Evolutionary conservation across 73 alveolate species (phyloP).

Genomic region (Stentor coeruleus): DNA sequence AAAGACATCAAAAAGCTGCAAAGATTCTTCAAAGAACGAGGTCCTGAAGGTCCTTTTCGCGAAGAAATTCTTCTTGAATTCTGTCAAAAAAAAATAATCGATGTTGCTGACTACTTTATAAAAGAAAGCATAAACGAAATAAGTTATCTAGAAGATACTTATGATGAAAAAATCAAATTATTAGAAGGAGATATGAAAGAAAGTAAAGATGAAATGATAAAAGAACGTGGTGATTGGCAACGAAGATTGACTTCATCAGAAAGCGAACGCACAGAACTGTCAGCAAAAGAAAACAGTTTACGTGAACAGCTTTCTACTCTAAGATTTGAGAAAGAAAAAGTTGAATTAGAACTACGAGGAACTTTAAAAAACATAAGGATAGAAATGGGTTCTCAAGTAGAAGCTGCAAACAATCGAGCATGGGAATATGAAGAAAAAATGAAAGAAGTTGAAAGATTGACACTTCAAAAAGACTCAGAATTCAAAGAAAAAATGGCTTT

Average conservation of each 20-base stretch:
- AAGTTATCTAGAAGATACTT: constrained; percentile 47
- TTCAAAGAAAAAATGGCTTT: constrained; percentile 79
- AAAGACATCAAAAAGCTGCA: constrained; percentile 32
- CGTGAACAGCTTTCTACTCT: constrained; percentile 57
- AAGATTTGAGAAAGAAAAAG: constrained; percentile 61
- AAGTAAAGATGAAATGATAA: constrained; percentile 47
- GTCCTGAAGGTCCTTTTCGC: constrained; percentile 24
- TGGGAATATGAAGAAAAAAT: constrained; percentile 51
- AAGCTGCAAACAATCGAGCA: constrained; percentile 37
- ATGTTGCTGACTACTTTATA: constrained; percentile 12
- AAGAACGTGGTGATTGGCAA: constrained; percentile 48
- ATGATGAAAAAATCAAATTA: constrained; percentile 49
- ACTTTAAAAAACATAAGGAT: constrained; percentile 54
- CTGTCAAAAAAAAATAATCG: background rate
- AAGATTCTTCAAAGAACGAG: background rate
- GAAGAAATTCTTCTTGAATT: background rate
- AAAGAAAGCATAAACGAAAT: constrained; percentile 53
- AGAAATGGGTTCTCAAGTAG: constrained; percentile 46
- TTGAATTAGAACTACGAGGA: constrained; percentile 57
- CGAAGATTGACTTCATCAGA: constrained; percentile 45
- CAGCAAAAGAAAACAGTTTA: constrained; percentile 66
- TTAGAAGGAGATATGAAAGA: constrained; percentile 70
- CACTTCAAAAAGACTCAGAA: background rate
- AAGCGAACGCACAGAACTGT: constrained; percentile 70
- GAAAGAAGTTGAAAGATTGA: constrained; percentile 70